A percentile compares a stretch with the other conserved stretches of the same genome.
These are phyloP conservation scores for Globisporangium solare DNA, from an alignment of 352 stramenopile species.

Conservation along the genomic window DNA sequence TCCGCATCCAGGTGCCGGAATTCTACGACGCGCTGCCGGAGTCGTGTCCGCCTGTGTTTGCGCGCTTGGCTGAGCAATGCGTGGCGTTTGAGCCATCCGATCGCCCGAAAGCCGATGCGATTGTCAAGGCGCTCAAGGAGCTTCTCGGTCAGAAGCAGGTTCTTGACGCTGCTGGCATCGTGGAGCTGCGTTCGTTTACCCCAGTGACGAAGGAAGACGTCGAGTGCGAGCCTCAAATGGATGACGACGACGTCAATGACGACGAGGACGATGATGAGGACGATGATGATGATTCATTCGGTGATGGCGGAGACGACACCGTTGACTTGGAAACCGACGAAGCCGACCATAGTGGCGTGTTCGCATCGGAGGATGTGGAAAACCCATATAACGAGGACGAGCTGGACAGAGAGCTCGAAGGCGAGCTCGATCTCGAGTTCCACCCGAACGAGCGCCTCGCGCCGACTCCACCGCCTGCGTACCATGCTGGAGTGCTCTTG, in stretches of 20 bases:
- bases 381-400: slow-evolving; percentile 18
- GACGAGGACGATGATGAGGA: slow-evolving; percentile 49
- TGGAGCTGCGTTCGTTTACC: slow-evolving; percentile 65
- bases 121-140: slow-evolving; percentile 40
- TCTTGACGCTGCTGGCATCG: slow-evolving; percentile 6
- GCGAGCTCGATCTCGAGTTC: slow-evolving; percentile 21
- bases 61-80: slow-evolving; percentile 60
- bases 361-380: slow-evolving; percentile 22
- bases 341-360: slow-evolving; percentile 23
- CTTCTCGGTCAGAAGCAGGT: slow-evolving; percentile 30
- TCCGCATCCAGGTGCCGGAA: slow-evolving; percentile 52
- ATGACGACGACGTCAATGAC: slow-evolving; percentile 40
- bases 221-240: slow-evolving; percentile 58
- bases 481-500: slow-evolving; percentile 53
- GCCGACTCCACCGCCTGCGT: slow-evolving; percentile 36
- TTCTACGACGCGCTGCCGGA: slow-evolving; percentile 61
- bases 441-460: slow-evolving; percentile 14
- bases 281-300: slow-evolving; percentile 26
- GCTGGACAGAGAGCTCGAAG: slow-evolving; percentile 20
- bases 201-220: slow-evolving; percentile 22
- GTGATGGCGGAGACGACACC: slow-evolving; percentile 29
- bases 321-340: slow-evolving; percentile 41
- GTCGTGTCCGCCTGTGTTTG: slow-evolving; percentile 54
- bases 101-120: slow-evolving; percentile 41
- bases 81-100: slow-evolving; percentile 74